phyloP scores from a whole-genome alignment of 2,329 filamentous ascomycete species.

The Capronia coronata region DNA sequence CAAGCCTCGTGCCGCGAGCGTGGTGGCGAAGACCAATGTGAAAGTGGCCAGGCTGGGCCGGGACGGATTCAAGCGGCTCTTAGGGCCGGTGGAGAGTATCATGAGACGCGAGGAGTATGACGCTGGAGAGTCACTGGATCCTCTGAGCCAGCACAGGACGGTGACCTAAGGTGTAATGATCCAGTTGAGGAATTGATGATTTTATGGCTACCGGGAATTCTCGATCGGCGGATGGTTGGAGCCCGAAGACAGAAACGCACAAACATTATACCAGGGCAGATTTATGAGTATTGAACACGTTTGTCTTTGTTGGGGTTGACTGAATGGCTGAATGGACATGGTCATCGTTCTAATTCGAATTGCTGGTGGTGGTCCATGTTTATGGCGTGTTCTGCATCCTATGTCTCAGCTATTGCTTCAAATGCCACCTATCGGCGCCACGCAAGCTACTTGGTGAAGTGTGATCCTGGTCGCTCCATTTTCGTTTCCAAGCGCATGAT shows the following conservation, averaged over 20 bases:
- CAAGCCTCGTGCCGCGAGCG: conserved; percentile 81
- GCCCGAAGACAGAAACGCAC: neutral
- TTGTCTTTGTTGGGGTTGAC: neutral
- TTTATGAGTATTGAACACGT: neutral
- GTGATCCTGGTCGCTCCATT: no score
- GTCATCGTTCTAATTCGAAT: neutral
- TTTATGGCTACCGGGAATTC: neutral
- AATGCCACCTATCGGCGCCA: no score
- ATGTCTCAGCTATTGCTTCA: no score
- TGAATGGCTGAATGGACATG: neutral
- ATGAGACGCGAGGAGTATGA: conserved; percentile 63
- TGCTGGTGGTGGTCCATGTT: neutral
- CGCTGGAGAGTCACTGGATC: conserved; percentile 30
- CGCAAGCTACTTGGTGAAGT: no score
- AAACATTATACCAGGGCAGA: conserved; percentile 5
- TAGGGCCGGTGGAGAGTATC: conserved; percentile 89
- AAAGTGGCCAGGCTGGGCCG: conserved; percentile 91
- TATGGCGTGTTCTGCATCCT: neutral
- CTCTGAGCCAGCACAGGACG: conserved; percentile 25
- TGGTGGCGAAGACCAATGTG: conserved; percentile 75
- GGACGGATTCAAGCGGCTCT: conserved; percentile 84
- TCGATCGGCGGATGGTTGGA: neutral
- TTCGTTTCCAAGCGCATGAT: no score
- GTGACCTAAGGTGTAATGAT: conserved; percentile 33
- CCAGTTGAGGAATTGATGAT: neutral